Conservation (phyloP, 768 basidiomycete species). For the Pulveroboletus sp. region DNA sequence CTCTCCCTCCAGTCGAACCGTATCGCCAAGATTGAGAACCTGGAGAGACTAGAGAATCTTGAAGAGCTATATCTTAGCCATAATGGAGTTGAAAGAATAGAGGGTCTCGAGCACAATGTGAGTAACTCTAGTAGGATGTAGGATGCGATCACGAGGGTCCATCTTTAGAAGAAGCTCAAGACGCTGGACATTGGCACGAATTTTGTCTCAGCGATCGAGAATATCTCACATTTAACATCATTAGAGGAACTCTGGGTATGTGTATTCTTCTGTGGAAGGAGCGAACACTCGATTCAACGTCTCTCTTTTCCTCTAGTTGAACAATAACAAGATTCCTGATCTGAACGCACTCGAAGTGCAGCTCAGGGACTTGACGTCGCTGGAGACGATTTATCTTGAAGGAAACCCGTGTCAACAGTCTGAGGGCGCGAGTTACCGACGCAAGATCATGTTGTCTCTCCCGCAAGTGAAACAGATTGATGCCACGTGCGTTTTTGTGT, state of each 20-base stretch:
- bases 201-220: conserved; percentile 73
- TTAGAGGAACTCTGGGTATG: conserved; percentile 96
- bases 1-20: conserved; percentile 93
- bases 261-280: background rate
- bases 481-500: conserved; percentile 70
- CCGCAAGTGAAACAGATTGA: conserved; percentile 93
- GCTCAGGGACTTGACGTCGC: conserved; percentile 51
- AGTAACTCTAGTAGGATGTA: conserved; percentile 17
- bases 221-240: conserved; percentile 65
- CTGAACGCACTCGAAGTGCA: conserved; percentile 64
- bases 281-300: background rate
- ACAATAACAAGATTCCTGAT: conserved; percentile 77
- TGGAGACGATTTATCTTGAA: conserved; percentile 92
- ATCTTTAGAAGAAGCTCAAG: conserved; percentile 54
- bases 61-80: conserved; percentile 93
- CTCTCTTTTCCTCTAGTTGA: conserved; percentile 52
- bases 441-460: conserved; percentile 84
- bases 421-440: conserved; percentile 74
- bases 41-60: conserved; percentile 66
- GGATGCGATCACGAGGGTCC: background rate
- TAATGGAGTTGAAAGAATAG: conserved; percentile 79
- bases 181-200: conserved; percentile 90
- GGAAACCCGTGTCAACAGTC: conserved; percentile 85
- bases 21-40: conserved; percentile 78
- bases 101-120: conserved; percentile 84